Evolutionary conservation across 441 rosid species (phyloP).

Genomic region (Omphalea diandra): DNA sequence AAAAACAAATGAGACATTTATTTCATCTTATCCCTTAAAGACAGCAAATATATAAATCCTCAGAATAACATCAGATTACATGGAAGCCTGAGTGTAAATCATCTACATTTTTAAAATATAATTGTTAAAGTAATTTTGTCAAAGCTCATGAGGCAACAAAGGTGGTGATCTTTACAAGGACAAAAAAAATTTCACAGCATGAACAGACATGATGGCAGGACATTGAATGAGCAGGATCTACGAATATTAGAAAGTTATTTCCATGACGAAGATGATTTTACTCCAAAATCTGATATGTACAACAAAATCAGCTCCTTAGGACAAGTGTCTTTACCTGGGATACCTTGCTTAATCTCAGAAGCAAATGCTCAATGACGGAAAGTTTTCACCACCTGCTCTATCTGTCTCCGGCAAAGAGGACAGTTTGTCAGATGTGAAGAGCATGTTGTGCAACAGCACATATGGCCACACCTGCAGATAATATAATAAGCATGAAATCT

Average conservation of each 20-base stretch:
- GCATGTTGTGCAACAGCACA: slow-evolving; percentile 90
- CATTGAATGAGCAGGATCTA: slow-evolving; percentile 14
- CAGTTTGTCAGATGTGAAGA: slow-evolving; percentile 67
- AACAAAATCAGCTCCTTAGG: background rate
- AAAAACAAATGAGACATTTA: background rate
- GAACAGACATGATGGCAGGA: background rate
- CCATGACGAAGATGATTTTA: slow-evolving; percentile 4
- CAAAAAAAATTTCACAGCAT: background rate
- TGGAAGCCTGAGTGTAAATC: background rate
- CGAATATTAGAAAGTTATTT: slow-evolving; percentile 7
- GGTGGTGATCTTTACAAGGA: background rate
- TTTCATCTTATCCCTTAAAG: background rate
- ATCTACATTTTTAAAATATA: slow-evolving; percentile 1
- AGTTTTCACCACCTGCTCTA: slow-evolving; percentile 78
- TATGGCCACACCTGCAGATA: slow-evolving; percentile 85
- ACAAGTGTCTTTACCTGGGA: slow-evolving; percentile 3
- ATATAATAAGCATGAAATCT: slow-evolving; percentile 14
- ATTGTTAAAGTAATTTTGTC: background rate
- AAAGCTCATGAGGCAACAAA: background rate
- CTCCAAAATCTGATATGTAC: slow-evolving; percentile 2
- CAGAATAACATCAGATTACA: background rate
- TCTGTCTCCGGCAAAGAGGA: slow-evolving; percentile 85
- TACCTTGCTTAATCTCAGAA: slow-evolving; percentile 10
- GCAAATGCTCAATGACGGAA: slow-evolving; percentile 59
- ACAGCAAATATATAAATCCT: background rate